Evolutionary conservation across 805 yeast species (phyloP).

Genomic region (Lipomyces yamadae): DNA sequence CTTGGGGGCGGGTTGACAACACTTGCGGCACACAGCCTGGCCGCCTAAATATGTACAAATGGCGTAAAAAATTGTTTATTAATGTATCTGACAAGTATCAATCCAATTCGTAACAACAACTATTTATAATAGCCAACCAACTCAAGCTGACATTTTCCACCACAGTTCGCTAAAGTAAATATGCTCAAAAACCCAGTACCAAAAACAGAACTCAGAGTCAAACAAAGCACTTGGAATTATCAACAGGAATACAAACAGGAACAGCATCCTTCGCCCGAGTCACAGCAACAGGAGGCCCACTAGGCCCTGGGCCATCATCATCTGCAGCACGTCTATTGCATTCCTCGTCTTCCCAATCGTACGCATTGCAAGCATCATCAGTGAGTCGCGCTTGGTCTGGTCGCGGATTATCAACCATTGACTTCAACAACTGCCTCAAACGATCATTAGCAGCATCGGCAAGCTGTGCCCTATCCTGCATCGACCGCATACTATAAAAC

Average conservation of each 20-base stretch:
- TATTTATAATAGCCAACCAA: background rate
- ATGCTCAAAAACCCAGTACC: background rate
- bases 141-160: background rate
- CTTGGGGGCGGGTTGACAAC: background rate
- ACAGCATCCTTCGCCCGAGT: background rate
- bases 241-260: background rate
- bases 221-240: background rate
- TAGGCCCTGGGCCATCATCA: background rate
- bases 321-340: background rate
- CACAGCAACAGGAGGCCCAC: background rate
- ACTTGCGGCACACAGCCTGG: background rate
- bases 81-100: background rate
- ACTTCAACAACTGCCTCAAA: background rate
- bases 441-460: background rate
- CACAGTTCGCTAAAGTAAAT: background rate
- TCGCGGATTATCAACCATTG: background rate
- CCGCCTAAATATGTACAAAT: background rate
- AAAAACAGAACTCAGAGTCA: background rate
- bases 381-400: background rate
- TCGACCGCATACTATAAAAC: conserved; percentile 1
- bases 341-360: background rate
- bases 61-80: background rate
- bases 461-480: background rate
- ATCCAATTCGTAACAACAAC: background rate
- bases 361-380: too few relatives aligned